Evolutionary conservation across 139 green algal genomes (phyloP).

Genomic region (Chlorella sorokiniana): DNA sequence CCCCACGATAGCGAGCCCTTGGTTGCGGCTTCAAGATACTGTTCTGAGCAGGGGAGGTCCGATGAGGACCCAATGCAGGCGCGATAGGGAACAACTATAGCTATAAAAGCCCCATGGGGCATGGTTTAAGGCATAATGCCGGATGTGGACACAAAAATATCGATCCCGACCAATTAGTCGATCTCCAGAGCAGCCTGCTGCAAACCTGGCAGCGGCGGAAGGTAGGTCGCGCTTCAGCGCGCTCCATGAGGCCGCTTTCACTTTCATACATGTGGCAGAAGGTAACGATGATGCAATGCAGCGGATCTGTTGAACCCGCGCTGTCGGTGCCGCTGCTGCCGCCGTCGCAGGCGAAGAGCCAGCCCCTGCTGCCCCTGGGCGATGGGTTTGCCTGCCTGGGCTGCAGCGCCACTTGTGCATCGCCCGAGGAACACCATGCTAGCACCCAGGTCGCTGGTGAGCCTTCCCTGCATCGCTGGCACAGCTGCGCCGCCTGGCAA

Average conservation of each 20-base stretch:
- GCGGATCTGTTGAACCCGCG: too few relatives aligned
- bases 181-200: background rate
- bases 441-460: background rate
- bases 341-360: background rate
- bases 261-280: background rate
- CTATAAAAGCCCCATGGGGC: too few relatives aligned
- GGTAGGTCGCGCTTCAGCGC: background rate
- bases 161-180: background rate
- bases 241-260: background rate
- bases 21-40: too few relatives aligned
- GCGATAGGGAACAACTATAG: too few relatives aligned
- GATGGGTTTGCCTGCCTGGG: slow-evolving; percentile 18
- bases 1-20: too few relatives aligned
- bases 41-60: too few relatives aligned
- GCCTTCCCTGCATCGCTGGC: background rate
- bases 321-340: background rate
- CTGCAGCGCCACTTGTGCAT: background rate
- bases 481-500: too few relatives aligned
- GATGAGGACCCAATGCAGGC: too few relatives aligned
- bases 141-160: background rate
- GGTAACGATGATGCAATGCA: background rate
- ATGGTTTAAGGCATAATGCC: background rate
- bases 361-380: slow-evolving; percentile 17
- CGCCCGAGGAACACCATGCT: background rate
- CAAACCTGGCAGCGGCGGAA: background rate